Percentiles rank a stretch among this genome's conserved stretches.
These are phyloP conservation scores for Hanseniaspora valbyensis DNA, from an alignment of 805 yeast genomes.

Conservation along the genomic window DNA sequence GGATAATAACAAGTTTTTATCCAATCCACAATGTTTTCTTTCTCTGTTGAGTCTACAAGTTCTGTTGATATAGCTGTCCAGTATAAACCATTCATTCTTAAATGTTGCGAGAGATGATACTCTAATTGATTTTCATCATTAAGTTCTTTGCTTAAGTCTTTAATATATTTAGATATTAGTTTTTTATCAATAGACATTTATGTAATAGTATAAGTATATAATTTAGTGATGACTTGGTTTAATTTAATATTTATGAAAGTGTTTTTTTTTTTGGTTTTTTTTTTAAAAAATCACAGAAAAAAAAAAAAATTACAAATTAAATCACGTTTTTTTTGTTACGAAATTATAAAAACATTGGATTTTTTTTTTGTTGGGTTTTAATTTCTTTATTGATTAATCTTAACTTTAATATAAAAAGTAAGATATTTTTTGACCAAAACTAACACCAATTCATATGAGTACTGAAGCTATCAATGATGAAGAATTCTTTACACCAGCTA, in stretches of 20 bases:
- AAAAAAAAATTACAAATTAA: too few relatives aligned
- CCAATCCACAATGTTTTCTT: conserved; percentile 52
- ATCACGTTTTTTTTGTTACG: too few relatives aligned
- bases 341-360: too few relatives aligned
- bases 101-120: conserved; percentile 83
- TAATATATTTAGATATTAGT: not conserved
- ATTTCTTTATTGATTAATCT: too few relatives aligned
- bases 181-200: conserved; percentile 25
- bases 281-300: too few relatives aligned
- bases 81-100: conserved; percentile 81
- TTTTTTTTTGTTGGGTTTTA: too few relatives aligned
- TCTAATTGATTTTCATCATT: conserved; percentile 5
- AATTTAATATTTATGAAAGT: not conserved
- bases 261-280: too few relatives aligned
- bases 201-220: not conserved
- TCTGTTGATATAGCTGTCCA: conserved; percentile 78
- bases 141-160: not conserved
- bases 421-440: too few relatives aligned
- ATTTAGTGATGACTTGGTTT: not conserved
- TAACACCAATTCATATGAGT: too few relatives aligned
- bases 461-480: conserved; percentile 46
- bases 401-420: too few relatives aligned
- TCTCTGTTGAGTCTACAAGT: conserved; percentile 16
- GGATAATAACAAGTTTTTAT: conserved; percentile 55
- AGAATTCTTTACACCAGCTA: conserved; percentile 79